Percentiles rank a stretch among this genome's conserved stretches.
These are phyloP conservation scores for Beauveria brongniartii DNA, from an alignment of 2,329 filamentous ascomycete species.

Conservation along the genomic window DNA sequence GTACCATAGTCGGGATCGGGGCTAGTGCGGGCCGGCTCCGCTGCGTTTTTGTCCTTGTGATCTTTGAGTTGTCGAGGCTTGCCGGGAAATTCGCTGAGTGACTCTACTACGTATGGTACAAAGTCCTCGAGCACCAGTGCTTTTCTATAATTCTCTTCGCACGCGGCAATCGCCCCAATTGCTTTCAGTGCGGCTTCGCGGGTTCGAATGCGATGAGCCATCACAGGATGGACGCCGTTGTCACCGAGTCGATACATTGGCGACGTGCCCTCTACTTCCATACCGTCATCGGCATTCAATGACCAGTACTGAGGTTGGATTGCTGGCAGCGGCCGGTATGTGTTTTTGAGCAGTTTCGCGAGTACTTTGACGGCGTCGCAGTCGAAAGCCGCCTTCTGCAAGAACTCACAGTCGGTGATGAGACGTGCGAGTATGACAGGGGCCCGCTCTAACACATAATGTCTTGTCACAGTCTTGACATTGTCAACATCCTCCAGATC, in stretches of 20 bases:
- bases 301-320: constrained; percentile 31
- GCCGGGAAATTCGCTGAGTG: constrained; percentile 51
- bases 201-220: constrained; percentile 63
- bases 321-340: constrained; percentile 38
- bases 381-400: constrained; percentile 79
- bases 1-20: constrained; percentile 48
- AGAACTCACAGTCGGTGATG: constrained; percentile 65
- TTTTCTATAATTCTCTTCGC: constrained; percentile 79
- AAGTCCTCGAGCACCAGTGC: constrained; percentile 74
- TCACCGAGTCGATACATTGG: constrained; percentile 45
- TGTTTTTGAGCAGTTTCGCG: constrained; percentile 40
- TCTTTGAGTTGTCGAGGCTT: constrained; percentile 40
- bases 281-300: constrained; percentile 26
- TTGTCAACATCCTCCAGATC: constrained; percentile 33
- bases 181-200: constrained; percentile 71
- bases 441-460: constrained; percentile 55
- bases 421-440: constrained; percentile 71
- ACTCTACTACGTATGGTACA: constrained; percentile 75
- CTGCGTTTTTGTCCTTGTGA: constrained; percentile 30
- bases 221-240: constrained; percentile 50
- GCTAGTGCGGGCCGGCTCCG: constrained; percentile 22
- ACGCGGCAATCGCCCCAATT: constrained; percentile 70
- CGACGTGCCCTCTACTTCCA: constrained; percentile 26
- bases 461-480: constrained; percentile 27
- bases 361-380: constrained; percentile 40